phyloP scores from a whole-genome alignment of 352 stramenopile species.

The Phytophthora cajani region DNA sequence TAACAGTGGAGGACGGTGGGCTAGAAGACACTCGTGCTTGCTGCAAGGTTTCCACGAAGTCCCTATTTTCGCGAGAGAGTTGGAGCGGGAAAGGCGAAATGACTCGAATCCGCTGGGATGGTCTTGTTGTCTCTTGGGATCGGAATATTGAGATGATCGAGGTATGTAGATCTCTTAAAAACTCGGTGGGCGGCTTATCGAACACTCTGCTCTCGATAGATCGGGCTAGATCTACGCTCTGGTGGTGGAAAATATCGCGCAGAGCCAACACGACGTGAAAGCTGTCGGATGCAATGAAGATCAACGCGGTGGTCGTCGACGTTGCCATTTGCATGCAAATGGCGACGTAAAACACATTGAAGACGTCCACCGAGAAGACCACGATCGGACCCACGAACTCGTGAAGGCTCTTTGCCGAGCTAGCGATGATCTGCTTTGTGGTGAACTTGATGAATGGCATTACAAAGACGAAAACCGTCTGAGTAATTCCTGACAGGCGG shows the following conservation, averaged over 20 bases:
- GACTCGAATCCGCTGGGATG: not conserved
- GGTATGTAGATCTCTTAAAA: not conserved
- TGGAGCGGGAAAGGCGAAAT: not conserved
- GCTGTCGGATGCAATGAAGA: not conserved
- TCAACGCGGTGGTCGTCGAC: not conserved
- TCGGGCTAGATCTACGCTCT: not conserved
- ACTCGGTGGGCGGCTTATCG: not conserved
- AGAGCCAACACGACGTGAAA: not conserved
- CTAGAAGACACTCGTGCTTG: not conserved
- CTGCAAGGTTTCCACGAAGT: not conserved
- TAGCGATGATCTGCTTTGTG: slow-evolving; percentile 4
- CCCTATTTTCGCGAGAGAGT: not conserved
- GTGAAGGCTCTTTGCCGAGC: not conserved
- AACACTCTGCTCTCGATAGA: not conserved
- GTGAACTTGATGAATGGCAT: slow-evolving; percentile 3
- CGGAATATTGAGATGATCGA: not conserved
- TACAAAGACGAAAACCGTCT: not conserved
- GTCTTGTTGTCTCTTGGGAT: not conserved
- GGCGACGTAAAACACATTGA: slow-evolving; percentile 1
- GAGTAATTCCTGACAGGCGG: not conserved
- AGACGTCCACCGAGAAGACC: not conserved
- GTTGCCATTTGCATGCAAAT: slow-evolving; percentile 6
- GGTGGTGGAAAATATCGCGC: not conserved
- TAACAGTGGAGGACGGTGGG: not conserved
- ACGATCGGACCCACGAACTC: not conserved